Evolutionary conservation across 192 early-diverging fungal genomes (phyloP).

Genomic region (Mortierella antarctica): DNA sequence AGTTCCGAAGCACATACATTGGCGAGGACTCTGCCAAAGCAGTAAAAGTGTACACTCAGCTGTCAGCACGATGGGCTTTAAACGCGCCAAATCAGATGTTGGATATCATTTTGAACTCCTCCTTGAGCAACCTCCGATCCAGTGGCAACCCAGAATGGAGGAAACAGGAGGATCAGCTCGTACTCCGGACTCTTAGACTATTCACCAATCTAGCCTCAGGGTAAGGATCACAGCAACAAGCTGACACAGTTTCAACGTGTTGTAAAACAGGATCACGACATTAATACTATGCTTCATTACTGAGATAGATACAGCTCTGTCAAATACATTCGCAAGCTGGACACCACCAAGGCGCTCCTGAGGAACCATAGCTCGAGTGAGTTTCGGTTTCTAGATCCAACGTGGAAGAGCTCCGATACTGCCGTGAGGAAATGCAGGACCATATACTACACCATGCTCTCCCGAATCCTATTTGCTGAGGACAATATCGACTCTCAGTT

Average conservation of each 20-base stretch:
- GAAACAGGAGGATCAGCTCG: slow-evolving; percentile 35
- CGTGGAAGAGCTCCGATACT: slow-evolving; percentile 5
- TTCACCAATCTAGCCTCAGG: slow-evolving; percentile 83
- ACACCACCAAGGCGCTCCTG: slow-evolving; percentile 74
- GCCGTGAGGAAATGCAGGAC: slow-evolving; percentile 60
- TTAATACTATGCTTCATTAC: neutral
- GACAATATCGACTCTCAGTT: slow-evolving; percentile 70
- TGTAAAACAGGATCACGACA: too few relatives aligned
- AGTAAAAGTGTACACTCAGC: slow-evolving; percentile 72
- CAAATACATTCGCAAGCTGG: slow-evolving; percentile 80
- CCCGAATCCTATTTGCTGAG: slow-evolving; percentile 80
- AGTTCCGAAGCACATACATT: slow-evolving; percentile 83
- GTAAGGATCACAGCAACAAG: slow-evolving; percentile 22
- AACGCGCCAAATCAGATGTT: slow-evolving; percentile 53
- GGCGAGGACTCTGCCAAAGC: slow-evolving; percentile 71
- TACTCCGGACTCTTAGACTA: slow-evolving; percentile 71
- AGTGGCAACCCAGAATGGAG: slow-evolving; percentile 32
- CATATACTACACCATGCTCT: slow-evolving; percentile 82
- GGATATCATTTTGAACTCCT: slow-evolving; percentile 39
- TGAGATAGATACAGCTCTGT: slow-evolving; percentile 74
- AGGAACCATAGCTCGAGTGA: slow-evolving; percentile 75
- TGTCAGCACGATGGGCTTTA: slow-evolving; percentile 75
- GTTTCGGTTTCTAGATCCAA: slow-evolving; percentile 74
- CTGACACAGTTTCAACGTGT: neutral
- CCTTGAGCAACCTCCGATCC: slow-evolving; percentile 33